These are phyloP conservation scores for Lanmaoa pseudosensibilis DNA, from an alignment of 768 basidiomycete genomes.

Conservation along the genomic window DNA sequence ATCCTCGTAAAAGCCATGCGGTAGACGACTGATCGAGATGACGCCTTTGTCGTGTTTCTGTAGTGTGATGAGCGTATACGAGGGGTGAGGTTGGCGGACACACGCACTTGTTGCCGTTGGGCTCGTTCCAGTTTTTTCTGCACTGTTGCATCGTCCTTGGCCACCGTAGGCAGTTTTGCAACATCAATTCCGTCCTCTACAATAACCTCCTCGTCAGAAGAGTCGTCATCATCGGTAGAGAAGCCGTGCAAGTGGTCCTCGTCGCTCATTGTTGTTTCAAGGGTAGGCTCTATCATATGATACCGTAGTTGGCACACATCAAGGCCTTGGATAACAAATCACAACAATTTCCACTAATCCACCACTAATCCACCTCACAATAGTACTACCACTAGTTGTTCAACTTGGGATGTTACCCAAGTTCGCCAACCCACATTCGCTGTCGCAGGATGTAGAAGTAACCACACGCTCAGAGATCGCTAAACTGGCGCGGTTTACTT, in stretches of 20 bases:
- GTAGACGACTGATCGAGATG: slow-evolving; percentile 85
- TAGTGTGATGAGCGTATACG: neutral
- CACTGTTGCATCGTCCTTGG: slow-evolving; percentile 84
- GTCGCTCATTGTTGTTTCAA: slow-evolving; percentile 22
- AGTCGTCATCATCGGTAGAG: slow-evolving; percentile 72
- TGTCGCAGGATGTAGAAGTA: slow-evolving; percentile 31
- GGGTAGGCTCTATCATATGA: neutral
- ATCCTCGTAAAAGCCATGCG: slow-evolving; percentile 97
- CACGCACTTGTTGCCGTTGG: slow-evolving; percentile 63
- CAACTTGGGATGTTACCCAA: slow-evolving; percentile 34
- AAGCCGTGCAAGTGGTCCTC: slow-evolving; percentile 68
- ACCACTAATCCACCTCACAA: neutral
- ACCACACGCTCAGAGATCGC: slow-evolving; percentile 40
- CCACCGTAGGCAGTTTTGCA: slow-evolving; percentile 75
- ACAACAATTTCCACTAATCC: slow-evolving; percentile 14
- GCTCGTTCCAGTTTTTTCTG: slow-evolving; percentile 62
- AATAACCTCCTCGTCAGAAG: slow-evolving; percentile 74
- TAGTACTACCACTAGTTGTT: neutral
- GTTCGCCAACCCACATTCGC: slow-evolving; percentile 49
- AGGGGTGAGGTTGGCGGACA: neutral
- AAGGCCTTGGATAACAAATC: slow-evolving; percentile 14
- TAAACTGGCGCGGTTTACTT: slow-evolving; percentile 6
- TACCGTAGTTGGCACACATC: no score
- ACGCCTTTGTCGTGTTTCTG: slow-evolving; percentile 75
- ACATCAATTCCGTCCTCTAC: slow-evolving; percentile 66